phyloP scores from a whole-genome alignment of 116 monocot species.

The Dioscorea cayenensis region DNA sequence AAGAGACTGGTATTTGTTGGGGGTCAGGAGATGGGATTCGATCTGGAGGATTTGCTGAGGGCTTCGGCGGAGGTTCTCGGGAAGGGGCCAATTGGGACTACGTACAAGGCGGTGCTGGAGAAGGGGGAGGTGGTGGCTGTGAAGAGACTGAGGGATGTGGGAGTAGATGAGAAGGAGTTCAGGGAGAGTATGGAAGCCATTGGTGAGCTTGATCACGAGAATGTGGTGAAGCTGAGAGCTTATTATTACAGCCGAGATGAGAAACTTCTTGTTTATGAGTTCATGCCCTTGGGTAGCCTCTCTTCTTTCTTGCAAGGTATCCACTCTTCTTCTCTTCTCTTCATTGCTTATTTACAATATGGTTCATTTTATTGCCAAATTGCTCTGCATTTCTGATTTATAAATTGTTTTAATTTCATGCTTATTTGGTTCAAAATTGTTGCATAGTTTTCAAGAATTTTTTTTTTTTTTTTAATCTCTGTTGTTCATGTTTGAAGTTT shows the following conservation, averaged over 20 bases:
- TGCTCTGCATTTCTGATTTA: not conserved
- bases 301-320: constrained; percentile 64
- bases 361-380: not conserved
- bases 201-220: constrained; percentile 44
- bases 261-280: constrained; percentile 86
- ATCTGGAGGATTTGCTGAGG: constrained; percentile 56
- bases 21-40: constrained; percentile 20
- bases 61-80: constrained; percentile 78
- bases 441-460: too few species aligned
- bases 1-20: constrained; percentile 46
- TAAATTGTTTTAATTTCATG: too few species aligned
- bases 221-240: constrained; percentile 51
- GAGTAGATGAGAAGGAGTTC: constrained; percentile 38
- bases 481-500: too few species aligned
- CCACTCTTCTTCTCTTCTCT: not conserved
- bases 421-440: too few species aligned
- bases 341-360: not conserved
- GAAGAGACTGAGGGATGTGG: constrained; percentile 50
- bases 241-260: constrained; percentile 81
- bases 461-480: too few species aligned
- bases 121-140: constrained; percentile 39
- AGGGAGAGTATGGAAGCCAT: constrained; percentile 28
- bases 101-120: constrained; percentile 64
- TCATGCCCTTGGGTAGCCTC: constrained; percentile 52
- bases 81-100: constrained; percentile 59